Evolutionary conservation across 1,139 yeast species (phyloP).

Genomic region (Kurtzmaniella quercitrusa): DNA sequence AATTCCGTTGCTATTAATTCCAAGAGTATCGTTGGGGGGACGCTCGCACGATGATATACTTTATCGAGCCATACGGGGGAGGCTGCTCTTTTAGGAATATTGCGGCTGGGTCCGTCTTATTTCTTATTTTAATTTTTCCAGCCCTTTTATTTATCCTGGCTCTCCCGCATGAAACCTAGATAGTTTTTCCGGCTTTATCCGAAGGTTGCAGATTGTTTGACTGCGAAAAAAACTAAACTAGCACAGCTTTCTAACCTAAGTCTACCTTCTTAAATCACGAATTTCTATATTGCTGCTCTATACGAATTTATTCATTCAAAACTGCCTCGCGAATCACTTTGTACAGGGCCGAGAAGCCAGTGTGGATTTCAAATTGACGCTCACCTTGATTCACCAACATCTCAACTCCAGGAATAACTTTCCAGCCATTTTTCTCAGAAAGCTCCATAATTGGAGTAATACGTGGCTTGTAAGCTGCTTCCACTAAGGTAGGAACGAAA

Average conservation of each 20-base stretch:
- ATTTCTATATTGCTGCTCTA: not conserved
- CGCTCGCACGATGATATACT: not conserved
- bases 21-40: too few species aligned
- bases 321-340: conserved; percentile 59
- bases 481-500: conserved; percentile 59
- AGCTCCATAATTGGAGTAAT: conserved; percentile 80
- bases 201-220: not conserved
- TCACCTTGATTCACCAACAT: conserved; percentile 93
- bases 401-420: conserved; percentile 78
- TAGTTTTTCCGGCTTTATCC: not conserved
- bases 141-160: not conserved
- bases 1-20: too few species aligned
- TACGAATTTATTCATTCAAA: conserved; percentile 15
- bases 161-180: not conserved
- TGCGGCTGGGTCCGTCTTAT: not conserved
- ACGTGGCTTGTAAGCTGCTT: conserved; percentile 90
- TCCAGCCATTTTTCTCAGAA: conserved; percentile 67
- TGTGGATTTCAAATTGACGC: conserved; percentile 78
- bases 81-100: too few species aligned
- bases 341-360: conserved; percentile 65
- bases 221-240: too few species aligned
- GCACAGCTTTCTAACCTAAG: too few species aligned
- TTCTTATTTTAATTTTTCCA: not conserved
- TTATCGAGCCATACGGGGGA: too few species aligned
- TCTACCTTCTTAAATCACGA: too few species aligned